Evolutionary conservation across 2,329 filamentous ascomycete species (phyloP).

Genomic region (Neospermospora avenae): DNA sequence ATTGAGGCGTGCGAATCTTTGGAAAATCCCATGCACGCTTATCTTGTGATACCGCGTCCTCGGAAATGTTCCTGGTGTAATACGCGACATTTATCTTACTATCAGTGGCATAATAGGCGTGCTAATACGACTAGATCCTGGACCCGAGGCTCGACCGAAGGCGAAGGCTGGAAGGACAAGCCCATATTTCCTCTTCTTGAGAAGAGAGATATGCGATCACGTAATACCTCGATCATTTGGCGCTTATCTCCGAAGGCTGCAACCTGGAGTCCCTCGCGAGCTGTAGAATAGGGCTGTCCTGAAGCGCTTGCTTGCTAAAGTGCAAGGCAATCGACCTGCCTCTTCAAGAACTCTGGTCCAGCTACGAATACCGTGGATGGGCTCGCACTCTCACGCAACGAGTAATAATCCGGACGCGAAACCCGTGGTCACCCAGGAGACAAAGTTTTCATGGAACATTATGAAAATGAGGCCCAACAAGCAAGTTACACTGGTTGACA

Average conservation of each 20-base stretch:
- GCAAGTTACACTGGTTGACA: constrained; percentile 3
- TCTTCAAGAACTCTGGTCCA: background rate
- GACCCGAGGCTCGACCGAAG: background rate
- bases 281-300: constrained; percentile 3
- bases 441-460: background rate
- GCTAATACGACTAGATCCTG: background rate
- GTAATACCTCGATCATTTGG: constrained; percentile 19
- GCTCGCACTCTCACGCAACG: constrained; percentile 4
- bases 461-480: background rate
- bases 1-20: background rate
- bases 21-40: background rate
- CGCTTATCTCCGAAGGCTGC: constrained; percentile 17
- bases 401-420: background rate
- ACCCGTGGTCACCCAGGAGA: background rate
- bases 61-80: background rate
- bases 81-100: constrained; percentile 5
- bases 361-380: background rate
- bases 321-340: constrained; percentile 8
- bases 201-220: constrained; percentile 18
- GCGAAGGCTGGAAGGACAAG: background rate
- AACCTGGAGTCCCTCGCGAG: constrained; percentile 21
- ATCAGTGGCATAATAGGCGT: constrained; percentile 6
- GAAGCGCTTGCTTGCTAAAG: background rate
- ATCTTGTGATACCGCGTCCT: constrained; percentile 8
- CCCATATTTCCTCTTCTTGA: background rate